Conservation (phyloP, 2,329 filamentous ascomycete genomes). For the Passalora sequoiae region DNA sequence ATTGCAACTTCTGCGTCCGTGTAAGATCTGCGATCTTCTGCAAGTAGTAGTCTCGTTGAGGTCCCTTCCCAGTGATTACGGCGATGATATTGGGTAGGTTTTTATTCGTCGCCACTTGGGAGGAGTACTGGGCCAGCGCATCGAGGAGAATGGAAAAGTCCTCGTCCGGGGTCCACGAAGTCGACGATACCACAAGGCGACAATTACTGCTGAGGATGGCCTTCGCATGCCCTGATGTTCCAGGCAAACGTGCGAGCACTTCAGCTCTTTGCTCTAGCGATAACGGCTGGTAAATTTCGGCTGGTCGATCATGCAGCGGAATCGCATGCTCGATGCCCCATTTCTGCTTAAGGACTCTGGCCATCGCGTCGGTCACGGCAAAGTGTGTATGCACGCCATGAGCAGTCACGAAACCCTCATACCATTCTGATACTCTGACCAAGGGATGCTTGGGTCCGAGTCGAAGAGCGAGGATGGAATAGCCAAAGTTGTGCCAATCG, state of each 20-base stretch:
- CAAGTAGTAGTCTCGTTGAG: constrained; percentile 72
- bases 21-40: constrained; percentile 59
- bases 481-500: constrained; percentile 99
- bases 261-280: constrained; percentile 43
- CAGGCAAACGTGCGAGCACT: constrained; percentile 62
- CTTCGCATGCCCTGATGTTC: constrained; percentile 56
- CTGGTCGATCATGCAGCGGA: constrained; percentile 80
- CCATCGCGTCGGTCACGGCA: constrained; percentile 87
- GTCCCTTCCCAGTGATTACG: constrained; percentile 92
- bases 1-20: constrained; percentile 57
- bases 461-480: constrained; percentile 76
- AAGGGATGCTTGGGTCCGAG: constrained; percentile 62
- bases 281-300: constrained; percentile 72
- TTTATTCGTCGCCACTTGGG: constrained; percentile 35
- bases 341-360: constrained; percentile 60
- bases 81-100: constrained; percentile 66
- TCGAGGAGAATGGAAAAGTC: constrained; percentile 86
- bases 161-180: constrained; percentile 95
- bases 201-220: constrained; percentile 42
- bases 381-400: constrained; percentile 58
- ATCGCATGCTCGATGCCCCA: constrained; percentile 59
- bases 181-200: constrained; percentile 80
- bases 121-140: constrained; percentile 70
- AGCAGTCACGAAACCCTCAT: constrained; percentile 73
- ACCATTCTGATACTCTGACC: constrained; percentile 69